Conservation (phyloP, 2,329 filamentous ascomycete species). For the Beauveria bassiana region DNA sequence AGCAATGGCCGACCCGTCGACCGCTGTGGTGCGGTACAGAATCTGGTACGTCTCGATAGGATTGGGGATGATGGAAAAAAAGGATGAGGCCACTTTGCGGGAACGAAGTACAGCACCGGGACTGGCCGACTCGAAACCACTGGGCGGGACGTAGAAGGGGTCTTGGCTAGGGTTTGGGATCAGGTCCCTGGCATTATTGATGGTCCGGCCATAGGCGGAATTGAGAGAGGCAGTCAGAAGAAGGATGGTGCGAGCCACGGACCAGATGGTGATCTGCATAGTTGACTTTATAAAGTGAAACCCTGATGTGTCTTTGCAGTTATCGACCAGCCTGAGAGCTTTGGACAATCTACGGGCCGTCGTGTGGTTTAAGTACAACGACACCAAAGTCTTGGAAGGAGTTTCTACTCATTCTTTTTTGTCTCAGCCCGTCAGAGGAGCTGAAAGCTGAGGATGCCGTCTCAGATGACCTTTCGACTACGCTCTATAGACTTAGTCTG, state of each 20-base stretch:
- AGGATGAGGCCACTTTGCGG: not conserved
- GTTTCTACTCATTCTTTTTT: too few species aligned
- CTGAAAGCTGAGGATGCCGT: too few species aligned
- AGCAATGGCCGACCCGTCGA: constrained; percentile 4
- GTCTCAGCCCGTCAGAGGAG: too few species aligned
- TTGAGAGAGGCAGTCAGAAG: not conserved
- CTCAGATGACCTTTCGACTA: too few species aligned
- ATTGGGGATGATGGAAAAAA: not conserved
- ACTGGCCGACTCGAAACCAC: not conserved
- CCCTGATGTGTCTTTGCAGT: too few species aligned
- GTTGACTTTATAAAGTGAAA: too few species aligned
- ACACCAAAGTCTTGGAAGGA: too few species aligned
- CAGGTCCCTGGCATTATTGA: not conserved
- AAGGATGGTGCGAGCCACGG: not conserved
- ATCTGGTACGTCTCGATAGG: constrained; percentile 1
- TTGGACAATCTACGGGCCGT: too few species aligned
- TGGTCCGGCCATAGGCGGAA: not conserved
- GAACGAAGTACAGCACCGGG: constrained; percentile 1
- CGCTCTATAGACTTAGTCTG: too few species aligned
- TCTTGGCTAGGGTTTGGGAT: not conserved
- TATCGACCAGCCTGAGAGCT: too few species aligned
- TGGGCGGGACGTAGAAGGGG: constrained; percentile 6
- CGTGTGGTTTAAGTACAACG: too few species aligned
- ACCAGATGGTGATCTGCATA: not conserved
- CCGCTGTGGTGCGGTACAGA: constrained; percentile 6